phyloP scores from a whole-genome alignment of 441 rosid genomes.

The Populus tomentosa region DNA sequence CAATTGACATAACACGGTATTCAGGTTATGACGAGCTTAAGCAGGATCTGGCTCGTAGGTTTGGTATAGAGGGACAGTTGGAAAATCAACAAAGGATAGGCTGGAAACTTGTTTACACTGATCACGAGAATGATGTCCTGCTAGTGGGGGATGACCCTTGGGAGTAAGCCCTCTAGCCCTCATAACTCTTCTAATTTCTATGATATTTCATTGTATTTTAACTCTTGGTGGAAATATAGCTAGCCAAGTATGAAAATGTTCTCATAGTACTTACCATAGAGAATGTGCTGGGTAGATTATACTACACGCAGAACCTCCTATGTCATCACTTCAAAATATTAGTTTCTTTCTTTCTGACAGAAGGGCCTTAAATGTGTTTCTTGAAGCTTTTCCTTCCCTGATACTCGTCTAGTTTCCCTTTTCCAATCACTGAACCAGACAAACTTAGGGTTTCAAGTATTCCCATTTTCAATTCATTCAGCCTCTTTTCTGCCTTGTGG shows the following conservation, averaged over 20 bases:
- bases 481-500: background rate
- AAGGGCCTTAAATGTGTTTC: background rate
- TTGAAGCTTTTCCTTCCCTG: background rate
- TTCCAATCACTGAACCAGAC: background rate
- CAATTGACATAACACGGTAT: slow-evolving; percentile 66
- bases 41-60: slow-evolving; percentile 65
- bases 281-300: background rate
- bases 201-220: background rate
- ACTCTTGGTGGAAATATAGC: background rate
- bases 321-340: background rate
- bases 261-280: background rate
- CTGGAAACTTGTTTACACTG: slow-evolving; percentile 95
- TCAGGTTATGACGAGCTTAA: slow-evolving; percentile 64
- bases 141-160: slow-evolving; percentile 98
- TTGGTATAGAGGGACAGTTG: slow-evolving; percentile 79
- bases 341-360: background rate
- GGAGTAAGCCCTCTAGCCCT: slow-evolving; percentile 77
- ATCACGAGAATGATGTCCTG: slow-evolving; percentile 90
- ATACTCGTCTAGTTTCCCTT: background rate
- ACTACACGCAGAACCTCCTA: background rate
- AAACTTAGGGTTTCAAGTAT: background rate
- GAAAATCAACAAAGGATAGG: slow-evolving; percentile 60
- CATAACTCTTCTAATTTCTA: slow-evolving; percentile 1
- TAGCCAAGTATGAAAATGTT: background rate
- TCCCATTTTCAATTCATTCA: too few relatives aligned